These are phyloP conservation scores for Apiospora marii DNA, from an alignment of 2,329 filamentous ascomycete genomes.

Conservation along the genomic window DNA sequence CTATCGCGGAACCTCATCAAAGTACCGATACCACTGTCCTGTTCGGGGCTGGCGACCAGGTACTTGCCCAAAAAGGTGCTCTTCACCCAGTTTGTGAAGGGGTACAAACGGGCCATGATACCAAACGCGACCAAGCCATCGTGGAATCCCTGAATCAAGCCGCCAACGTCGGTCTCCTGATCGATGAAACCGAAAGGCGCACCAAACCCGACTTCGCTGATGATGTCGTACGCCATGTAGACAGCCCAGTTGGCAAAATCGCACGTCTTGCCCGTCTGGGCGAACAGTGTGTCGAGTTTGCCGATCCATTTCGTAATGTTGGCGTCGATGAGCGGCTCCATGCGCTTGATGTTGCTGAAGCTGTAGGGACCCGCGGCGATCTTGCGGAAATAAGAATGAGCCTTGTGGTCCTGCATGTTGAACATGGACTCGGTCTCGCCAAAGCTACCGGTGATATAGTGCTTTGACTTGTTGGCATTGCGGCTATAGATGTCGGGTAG, in stretches of 20 bases:
- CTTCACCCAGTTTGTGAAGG: constrained; percentile 63
- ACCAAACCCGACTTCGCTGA: constrained; percentile 63
- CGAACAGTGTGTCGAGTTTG: constrained; percentile 56
- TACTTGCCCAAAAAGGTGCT: constrained; percentile 59
- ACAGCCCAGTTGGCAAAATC: constrained; percentile 65
- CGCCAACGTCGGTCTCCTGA: constrained; percentile 58
- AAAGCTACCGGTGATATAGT: constrained; percentile 66
- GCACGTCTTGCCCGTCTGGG: constrained; percentile 51
- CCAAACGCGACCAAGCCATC: constrained; percentile 60
- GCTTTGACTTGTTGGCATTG: constrained; percentile 62
- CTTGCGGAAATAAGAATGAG: constrained; percentile 61
- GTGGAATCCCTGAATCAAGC: constrained; percentile 62
- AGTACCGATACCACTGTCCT: constrained; percentile 61
- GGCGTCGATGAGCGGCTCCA: constrained; percentile 63
- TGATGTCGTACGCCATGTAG: constrained; percentile 65
- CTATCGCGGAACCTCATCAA: constrained; percentile 65
- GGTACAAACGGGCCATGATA: constrained; percentile 58
- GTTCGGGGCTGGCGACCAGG: constrained; percentile 59
- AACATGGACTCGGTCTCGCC: constrained; percentile 63
- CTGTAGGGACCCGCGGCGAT: constrained; percentile 62
- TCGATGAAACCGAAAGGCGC: constrained; percentile 63
- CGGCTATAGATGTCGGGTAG: constrained; percentile 64
- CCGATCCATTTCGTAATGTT: constrained; percentile 59
- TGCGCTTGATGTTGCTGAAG: constrained; percentile 64
- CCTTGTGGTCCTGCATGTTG: constrained; percentile 61